Percentiles rank a stretch among this genome's conserved stretches.
Conservation (phyloP, 2,329 filamentous ascomycete species). For the Aspergillus fructus region DNA sequence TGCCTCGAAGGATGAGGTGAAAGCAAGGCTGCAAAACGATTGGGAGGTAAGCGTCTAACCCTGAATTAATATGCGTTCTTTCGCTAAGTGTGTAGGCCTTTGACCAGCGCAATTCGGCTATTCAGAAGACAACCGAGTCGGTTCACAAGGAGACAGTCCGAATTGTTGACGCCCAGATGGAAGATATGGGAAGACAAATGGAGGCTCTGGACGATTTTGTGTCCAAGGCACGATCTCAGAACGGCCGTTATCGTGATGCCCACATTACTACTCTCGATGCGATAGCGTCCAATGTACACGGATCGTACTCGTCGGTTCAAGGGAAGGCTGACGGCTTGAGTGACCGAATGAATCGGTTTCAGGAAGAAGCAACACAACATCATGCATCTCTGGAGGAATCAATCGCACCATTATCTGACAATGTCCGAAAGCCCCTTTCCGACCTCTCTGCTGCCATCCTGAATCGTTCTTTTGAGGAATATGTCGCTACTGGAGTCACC, state of each 20-base stretch:
- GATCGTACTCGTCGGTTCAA: slow-evolving; percentile 70
- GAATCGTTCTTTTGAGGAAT: slow-evolving; percentile 69
- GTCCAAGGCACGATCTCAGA: slow-evolving; percentile 74
- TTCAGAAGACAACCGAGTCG: slow-evolving; percentile 78
- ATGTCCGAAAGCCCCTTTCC: slow-evolving; percentile 67
- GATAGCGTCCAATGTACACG: slow-evolving; percentile 67
- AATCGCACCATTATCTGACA: slow-evolving; percentile 58
- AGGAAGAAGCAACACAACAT: slow-evolving; percentile 64
- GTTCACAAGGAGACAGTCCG: slow-evolving; percentile 88
- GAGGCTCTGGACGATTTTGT: slow-evolving; percentile 88
- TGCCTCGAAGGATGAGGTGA: slow-evolving; percentile 73
- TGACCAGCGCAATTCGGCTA: slow-evolving; percentile 76
- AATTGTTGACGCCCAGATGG: slow-evolving; percentile 86
- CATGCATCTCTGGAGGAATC: slow-evolving; percentile 59
- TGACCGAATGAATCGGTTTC: slow-evolving; percentile 67
- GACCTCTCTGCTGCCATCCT: slow-evolving; percentile 70
- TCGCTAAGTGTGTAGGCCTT: slow-evolving; percentile 55
- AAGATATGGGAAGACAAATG: slow-evolving; percentile 85
- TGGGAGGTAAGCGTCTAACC: slow-evolving; percentile 64
- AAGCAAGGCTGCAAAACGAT: slow-evolving; percentile 79
- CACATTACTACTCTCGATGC: slow-evolving; percentile 66
- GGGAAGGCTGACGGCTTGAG: slow-evolving; percentile 69
- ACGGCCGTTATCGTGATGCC: slow-evolving; percentile 70
- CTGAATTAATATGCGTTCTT: neutral
- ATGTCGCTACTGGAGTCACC: slow-evolving; percentile 80